Evolutionary conservation across 352 stramenopile species (phyloP).

Genomic region (Phytopythium delawarense): DNA sequence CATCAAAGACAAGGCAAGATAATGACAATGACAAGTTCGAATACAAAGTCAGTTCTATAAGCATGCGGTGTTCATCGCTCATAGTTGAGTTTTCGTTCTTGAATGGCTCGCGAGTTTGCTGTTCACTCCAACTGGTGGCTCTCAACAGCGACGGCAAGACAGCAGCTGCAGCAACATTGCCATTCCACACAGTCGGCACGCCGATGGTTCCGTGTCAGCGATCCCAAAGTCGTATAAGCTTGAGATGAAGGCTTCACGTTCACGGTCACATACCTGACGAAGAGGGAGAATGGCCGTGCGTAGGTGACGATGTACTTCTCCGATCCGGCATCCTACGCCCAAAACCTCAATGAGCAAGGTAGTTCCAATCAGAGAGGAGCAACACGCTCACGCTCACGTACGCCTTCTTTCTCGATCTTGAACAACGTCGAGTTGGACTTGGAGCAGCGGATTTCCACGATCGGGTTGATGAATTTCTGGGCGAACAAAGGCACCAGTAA

Average conservation of each 20-base stretch:
- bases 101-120: not conserved
- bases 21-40: not conserved
- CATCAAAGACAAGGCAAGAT: not conserved
- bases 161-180: conserved; percentile 39
- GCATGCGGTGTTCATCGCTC: not conserved
- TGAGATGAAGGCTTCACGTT: not conserved
- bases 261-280: conserved; percentile 48
- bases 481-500: conserved; percentile 6
- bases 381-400: conserved; percentile 12
- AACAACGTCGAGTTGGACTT: conserved; percentile 68
- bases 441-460: conserved; percentile 60
- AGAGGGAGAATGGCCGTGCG: conserved; percentile 70
- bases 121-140: conserved; percentile 50
- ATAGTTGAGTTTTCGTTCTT: not conserved
- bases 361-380: not conserved
- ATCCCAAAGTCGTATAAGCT: too few species aligned
- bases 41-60: not conserved
- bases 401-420: conserved; percentile 81
- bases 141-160: conserved; percentile 65
- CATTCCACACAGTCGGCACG: not conserved
- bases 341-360: too few species aligned
- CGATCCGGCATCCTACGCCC: conserved; percentile 40
- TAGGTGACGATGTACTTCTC: conserved; percentile 83
- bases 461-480: conserved; percentile 83
- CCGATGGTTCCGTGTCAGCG: not conserved